Percentiles rank a stretch among this genome's conserved stretches.
Conservation (phyloP, 2,329 filamentous ascomycete species). For the Dichotomopilus funicola region DNA sequence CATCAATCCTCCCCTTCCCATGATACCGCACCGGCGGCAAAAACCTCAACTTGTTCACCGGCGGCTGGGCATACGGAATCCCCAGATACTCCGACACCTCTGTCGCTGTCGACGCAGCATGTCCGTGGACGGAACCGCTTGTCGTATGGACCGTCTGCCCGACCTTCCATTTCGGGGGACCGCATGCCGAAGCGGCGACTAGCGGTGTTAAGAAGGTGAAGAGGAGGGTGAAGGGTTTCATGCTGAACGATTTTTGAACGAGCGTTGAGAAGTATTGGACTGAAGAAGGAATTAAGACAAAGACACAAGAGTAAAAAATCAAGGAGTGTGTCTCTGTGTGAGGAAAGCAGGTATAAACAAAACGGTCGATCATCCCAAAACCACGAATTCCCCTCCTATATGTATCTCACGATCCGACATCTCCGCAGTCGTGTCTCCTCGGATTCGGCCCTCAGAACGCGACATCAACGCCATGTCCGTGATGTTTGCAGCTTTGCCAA, state of each 20-base stretch:
- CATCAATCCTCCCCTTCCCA: conserved; percentile 17
- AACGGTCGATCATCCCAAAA: too few species aligned
- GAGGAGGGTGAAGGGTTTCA: background rate
- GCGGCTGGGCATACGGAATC: conserved; percentile 28
- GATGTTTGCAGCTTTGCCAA: too few species aligned
- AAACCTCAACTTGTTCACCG: conserved; percentile 24
- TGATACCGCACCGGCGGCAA: conserved; percentile 25
- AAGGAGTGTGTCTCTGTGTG: too few species aligned
- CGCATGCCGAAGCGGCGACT: background rate
- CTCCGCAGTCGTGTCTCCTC: too few species aligned
- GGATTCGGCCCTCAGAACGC: too few species aligned
- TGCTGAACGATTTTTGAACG: too few species aligned
- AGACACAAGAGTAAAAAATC: background rate
- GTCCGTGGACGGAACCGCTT: conserved; percentile 30
- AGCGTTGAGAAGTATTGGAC: background rate
- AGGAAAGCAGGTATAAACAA: too few species aligned
- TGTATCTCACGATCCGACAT: too few species aligned
- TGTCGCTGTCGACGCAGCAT: conserved; percentile 25
- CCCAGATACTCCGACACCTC: conserved; percentile 35
- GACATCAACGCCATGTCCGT: too few species aligned
- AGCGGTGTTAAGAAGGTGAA: background rate
- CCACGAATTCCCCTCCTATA: too few species aligned
- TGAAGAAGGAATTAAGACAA: background rate
- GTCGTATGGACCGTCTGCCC: conserved; percentile 27
- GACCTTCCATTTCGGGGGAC: conserved; percentile 6